phyloP scores from a whole-genome alignment of 345 rosid species.

The Lumnitzera littorea region DNA sequence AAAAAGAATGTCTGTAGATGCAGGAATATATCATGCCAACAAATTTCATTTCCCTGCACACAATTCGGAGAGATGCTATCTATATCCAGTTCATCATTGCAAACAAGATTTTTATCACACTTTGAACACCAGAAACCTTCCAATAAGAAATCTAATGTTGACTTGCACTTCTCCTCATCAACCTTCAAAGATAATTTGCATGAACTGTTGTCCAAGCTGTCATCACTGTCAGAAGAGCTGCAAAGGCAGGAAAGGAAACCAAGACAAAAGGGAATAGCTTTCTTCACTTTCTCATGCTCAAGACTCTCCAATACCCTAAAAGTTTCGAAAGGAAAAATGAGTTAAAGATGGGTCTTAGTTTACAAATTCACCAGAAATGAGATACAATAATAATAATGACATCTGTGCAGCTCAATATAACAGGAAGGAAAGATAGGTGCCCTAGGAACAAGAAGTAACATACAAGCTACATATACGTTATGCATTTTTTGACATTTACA shows the following conservation, averaged over 20 bases:
- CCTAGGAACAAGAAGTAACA: too few species aligned
- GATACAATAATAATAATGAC: neutral
- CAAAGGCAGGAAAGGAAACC: conserved; percentile 73
- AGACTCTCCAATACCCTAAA: conserved; percentile 59
- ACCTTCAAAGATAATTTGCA: conserved; percentile 49
- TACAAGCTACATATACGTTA: too few species aligned
- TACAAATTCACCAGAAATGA: neutral
- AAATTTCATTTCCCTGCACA: conserved; percentile 23
- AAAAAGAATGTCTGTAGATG: conserved; percentile 51
- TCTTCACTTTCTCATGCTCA: conserved; percentile 49
- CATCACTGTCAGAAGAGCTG: conserved; percentile 36
- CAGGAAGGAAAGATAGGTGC: neutral
- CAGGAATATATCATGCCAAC: conserved; percentile 27
- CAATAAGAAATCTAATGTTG: conserved; percentile 36
- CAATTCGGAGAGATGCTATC: conserved; percentile 25
- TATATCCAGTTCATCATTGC: conserved; percentile 20
- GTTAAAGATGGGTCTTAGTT: neutral
- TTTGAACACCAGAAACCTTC: conserved; percentile 80
- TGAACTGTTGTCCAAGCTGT: conserved; percentile 26
- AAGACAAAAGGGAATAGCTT: conserved; percentile 55
- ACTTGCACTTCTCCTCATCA: conserved; percentile 27
- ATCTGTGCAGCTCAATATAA: neutral
- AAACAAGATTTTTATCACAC: conserved; percentile 48
- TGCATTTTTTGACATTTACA: too few species aligned
- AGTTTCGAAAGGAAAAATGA: conserved; percentile 7